Conservation (phyloP, 257 asterid species). For the Solanum rostratum region DNA sequence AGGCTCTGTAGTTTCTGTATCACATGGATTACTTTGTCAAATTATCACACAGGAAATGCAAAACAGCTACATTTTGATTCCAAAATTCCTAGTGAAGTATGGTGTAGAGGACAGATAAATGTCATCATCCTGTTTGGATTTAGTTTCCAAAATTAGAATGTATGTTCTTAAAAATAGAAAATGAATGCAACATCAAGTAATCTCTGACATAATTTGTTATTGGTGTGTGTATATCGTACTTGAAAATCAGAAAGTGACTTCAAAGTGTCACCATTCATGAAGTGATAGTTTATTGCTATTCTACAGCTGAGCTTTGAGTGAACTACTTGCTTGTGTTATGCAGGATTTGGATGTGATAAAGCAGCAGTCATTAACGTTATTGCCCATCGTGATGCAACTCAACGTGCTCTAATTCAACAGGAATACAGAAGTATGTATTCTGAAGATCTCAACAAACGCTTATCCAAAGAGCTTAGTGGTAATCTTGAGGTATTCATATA, state of each 20-base stretch:
- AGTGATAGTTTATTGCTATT: neutral
- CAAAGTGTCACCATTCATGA: neutral
- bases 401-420: slow-evolving; percentile 69
- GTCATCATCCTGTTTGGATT: neutral
- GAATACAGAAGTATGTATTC: slow-evolving; percentile 64
- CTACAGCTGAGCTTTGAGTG: neutral
- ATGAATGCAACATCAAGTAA: neutral
- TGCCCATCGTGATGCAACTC: slow-evolving; percentile 81
- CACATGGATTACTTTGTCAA: neutral
- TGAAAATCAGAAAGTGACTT: neutral
- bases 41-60: too few species aligned
- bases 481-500: slow-evolving; percentile 42
- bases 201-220: neutral
- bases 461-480: slow-evolving; percentile 77
- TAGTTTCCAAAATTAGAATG: neutral
- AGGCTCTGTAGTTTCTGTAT: neutral
- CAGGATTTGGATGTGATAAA: slow-evolving; percentile 92
- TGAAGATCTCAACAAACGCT: slow-evolving; percentile 63
- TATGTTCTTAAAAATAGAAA: neutral
- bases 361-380: slow-evolving; percentile 62
- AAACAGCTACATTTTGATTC: neutral
- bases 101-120: neutral
- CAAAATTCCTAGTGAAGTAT: neutral
- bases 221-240: neutral
- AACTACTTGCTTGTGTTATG: neutral